Conservation (phyloP, 805 yeast species). For the Ogataea pignaliae region DNA sequence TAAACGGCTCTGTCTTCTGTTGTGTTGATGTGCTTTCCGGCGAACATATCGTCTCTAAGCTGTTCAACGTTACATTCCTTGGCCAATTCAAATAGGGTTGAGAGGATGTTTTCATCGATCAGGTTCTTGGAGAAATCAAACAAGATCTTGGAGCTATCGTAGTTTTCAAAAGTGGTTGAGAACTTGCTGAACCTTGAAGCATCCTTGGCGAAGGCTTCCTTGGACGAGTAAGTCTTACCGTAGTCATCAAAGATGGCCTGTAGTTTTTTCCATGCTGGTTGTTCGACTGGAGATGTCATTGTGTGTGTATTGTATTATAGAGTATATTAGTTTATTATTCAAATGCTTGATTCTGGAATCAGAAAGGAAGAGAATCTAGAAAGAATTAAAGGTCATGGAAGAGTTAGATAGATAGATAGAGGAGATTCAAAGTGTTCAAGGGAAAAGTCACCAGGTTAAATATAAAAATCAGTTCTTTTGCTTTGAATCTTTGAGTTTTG, state of each 20-base stretch:
- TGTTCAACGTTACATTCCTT: constrained; percentile 83
- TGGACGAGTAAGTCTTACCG: constrained; percentile 70
- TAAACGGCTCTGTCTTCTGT: constrained; percentile 97
- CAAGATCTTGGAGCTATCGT: constrained; percentile 81
- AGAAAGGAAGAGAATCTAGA: too few species aligned
- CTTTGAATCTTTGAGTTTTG: too few species aligned
- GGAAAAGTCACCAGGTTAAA: too few species aligned
- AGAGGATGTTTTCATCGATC: constrained; percentile 77
- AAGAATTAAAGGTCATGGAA: too few species aligned
- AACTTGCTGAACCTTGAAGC: constrained; percentile 69
- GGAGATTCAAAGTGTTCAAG: too few species aligned
- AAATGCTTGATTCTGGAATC: not conserved
- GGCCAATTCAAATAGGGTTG: constrained; percentile 70
- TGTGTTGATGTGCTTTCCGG: constrained; percentile 89
- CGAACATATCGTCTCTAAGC: constrained; percentile 87
- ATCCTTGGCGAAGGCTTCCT: constrained; percentile 74
- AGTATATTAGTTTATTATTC: not conserved
- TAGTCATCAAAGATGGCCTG: constrained; percentile 62
- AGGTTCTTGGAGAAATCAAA: constrained; percentile 96
- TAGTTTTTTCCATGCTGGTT: constrained; percentile 81
- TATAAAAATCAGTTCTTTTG: too few species aligned
- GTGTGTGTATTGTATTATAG: not conserved
- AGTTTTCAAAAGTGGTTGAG: constrained; percentile 75
- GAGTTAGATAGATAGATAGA: too few species aligned
- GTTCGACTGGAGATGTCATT: constrained; percentile 42